Evolutionary conservation across 352 stramenopile genomes (phyloP).

Genomic region (Saprolegnia parasitica): DNA sequence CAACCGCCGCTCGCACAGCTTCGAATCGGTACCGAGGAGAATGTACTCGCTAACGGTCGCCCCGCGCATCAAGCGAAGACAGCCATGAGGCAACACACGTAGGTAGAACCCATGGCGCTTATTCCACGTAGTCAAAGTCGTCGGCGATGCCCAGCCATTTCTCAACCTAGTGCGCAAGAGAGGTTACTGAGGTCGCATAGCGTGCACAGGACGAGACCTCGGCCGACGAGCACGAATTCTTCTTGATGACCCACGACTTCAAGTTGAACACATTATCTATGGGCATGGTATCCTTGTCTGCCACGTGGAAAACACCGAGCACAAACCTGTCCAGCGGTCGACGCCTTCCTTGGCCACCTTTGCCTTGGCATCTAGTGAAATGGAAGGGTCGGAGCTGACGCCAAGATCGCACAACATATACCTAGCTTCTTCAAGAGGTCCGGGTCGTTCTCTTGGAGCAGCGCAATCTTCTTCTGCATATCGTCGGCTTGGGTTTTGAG

Average conservation of each 20-base stretch:
- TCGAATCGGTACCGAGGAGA: too few species aligned
- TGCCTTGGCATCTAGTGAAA: constrained; percentile 43
- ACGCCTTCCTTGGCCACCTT: constrained; percentile 62
- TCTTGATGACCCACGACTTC: constrained; percentile 75
- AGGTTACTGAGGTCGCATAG: constrained; percentile 6
- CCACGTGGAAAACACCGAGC: neutral
- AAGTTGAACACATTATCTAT: constrained; percentile 80
- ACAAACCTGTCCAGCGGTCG: constrained; percentile 68
- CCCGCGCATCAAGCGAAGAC: too few species aligned
- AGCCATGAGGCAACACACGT: too few species aligned
- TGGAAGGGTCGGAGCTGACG: neutral
- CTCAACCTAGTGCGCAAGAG: constrained; percentile 44
- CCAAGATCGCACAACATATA: constrained; percentile 19
- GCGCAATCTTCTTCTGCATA: constrained; percentile 50
- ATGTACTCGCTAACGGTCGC: too few species aligned
- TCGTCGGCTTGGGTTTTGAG: constrained; percentile 48
- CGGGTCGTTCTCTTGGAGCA: constrained; percentile 71
- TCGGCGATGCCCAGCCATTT: constrained; percentile 84
- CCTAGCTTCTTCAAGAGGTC: constrained; percentile 57
- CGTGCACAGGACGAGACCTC: constrained; percentile 40
- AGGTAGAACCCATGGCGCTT: constrained; percentile 10
- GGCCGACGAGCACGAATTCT: constrained; percentile 53
- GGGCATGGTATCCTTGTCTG: neutral
- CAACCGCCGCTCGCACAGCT: too few species aligned
- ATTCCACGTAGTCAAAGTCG: constrained; percentile 84